Conservation (phyloP, 2,329 filamentous ascomycete genomes). For the Phialophora expanda region DNA sequence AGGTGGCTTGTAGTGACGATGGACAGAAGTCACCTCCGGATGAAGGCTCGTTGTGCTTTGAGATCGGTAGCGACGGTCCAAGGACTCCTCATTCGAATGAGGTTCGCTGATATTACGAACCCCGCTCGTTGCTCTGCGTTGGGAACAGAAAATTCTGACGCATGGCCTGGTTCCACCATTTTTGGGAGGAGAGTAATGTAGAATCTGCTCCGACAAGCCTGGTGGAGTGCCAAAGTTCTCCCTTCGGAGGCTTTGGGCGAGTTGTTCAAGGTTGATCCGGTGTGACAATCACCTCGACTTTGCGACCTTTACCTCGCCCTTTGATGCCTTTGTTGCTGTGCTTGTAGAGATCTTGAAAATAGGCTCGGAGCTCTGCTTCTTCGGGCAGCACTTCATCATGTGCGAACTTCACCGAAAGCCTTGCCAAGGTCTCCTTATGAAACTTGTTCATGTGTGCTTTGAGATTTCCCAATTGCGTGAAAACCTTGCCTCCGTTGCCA, state of each 20-base stretch:
- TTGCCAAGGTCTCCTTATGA: constrained; percentile 74
- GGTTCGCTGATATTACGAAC: not conserved
- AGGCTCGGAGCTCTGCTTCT: constrained; percentile 80
- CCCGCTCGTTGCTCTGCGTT: not conserved
- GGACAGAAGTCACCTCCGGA: not conserved
- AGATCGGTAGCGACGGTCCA: constrained; percentile 11
- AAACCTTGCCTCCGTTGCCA: constrained; percentile 67
- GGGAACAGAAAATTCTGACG: not conserved
- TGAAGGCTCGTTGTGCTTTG: not conserved
- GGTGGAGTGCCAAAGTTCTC: not conserved
- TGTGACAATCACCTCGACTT: constrained; percentile 53
- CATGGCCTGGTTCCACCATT: not conserved
- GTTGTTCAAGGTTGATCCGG: constrained; percentile 21
- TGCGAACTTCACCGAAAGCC: constrained; percentile 73
- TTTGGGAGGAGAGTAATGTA: not conserved
- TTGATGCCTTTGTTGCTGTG: constrained; percentile 99
- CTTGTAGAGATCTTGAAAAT: constrained; percentile 89
- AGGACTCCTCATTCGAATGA: not conserved
- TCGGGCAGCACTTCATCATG: constrained; percentile 61
- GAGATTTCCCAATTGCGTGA: constrained; percentile 88
- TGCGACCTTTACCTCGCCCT: constrained; percentile 84
- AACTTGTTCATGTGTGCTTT: constrained; percentile 98
- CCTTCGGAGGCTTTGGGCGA: not conserved
- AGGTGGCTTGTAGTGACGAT: not conserved
- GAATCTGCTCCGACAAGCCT: not conserved